These are phyloP conservation scores for Solanum hybrid DNA, from an alignment of 305 asterid genomes.

Conservation along the genomic window DNA sequence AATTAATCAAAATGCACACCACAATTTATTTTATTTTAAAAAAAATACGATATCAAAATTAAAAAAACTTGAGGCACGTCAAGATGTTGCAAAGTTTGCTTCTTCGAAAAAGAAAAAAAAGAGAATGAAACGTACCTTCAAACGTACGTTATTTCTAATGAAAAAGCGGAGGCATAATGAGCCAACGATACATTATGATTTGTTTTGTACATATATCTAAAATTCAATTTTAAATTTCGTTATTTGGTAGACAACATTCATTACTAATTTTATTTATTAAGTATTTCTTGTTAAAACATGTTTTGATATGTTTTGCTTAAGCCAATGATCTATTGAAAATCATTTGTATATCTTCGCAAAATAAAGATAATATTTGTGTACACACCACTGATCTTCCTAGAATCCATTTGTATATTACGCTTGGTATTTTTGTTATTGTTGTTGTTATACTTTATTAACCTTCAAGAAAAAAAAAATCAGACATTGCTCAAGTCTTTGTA, in stretches of 20 bases:
- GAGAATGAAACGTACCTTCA: background rate
- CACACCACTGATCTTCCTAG: background rate
- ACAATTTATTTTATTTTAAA: background rate
- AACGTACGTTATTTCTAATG: background rate
- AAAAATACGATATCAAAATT: background rate
- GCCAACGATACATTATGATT: background rate
- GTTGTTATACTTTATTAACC: background rate
- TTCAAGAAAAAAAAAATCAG: too few relatives aligned
- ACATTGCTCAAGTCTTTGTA: background rate
- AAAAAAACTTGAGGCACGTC: background rate
- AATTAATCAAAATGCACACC: background rate
- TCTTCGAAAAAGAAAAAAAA: background rate
- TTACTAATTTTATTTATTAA: background rate
- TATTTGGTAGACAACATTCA: background rate
- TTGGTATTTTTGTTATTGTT: background rate
- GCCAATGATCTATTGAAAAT: background rate
- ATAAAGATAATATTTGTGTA: background rate
- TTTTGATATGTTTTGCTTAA: background rate
- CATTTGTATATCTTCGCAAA: background rate
- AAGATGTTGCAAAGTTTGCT: background rate
- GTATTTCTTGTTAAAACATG: background rate
- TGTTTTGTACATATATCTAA: background rate
- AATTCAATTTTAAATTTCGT: background rate
- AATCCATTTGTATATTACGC: accelerated
- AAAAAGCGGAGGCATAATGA: background rate